A percentile compares a stretch with the other conserved stretches of the same genome.
Conservation (phyloP, 306 rosid genomes). For the Herpetospermum pedunculosum region DNA sequence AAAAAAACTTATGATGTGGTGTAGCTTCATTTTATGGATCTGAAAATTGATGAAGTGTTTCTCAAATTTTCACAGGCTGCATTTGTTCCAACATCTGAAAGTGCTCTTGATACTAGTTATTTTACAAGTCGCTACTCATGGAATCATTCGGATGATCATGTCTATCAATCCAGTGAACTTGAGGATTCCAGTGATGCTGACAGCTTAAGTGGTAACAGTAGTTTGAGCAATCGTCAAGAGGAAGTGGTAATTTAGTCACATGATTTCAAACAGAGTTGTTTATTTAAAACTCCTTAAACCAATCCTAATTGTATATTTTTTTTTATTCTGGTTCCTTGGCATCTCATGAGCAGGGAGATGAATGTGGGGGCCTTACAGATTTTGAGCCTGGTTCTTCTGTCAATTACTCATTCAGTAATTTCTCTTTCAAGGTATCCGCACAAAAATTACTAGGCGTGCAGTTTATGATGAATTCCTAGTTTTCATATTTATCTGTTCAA, state of each 20-base stretch:
- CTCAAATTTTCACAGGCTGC: conserved; percentile 67
- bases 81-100: conserved; percentile 91
- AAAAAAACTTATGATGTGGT: neutral
- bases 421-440: conserved; percentile 81
- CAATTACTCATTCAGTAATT: conserved; percentile 93
- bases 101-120: conserved; percentile 92
- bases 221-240: conserved; percentile 81
- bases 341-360: conserved; percentile 58
- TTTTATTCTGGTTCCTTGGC: conserved; percentile 25
- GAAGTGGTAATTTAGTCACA: conserved; percentile 65
- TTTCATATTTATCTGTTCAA: neutral
- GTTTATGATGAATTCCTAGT: neutral
- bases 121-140: conserved; percentile 88
- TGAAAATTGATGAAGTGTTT: conserved; percentile 4
- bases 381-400: conserved; percentile 71
- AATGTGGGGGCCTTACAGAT: conserved; percentile 86
- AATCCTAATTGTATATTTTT: neutral
- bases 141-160: conserved; percentile 61
- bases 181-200: conserved; percentile 92
- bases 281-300: neutral
- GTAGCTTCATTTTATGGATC: neutral
- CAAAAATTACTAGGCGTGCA: neutral
- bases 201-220: conserved; percentile 89
- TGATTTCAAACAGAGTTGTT: neutral
- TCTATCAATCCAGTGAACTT: conserved; percentile 52